A percentile compares a stretch with the other conserved stretches of the same genome.
Conservation (phyloP, 306 rosid species). For the Castanospermum australe region DNA sequence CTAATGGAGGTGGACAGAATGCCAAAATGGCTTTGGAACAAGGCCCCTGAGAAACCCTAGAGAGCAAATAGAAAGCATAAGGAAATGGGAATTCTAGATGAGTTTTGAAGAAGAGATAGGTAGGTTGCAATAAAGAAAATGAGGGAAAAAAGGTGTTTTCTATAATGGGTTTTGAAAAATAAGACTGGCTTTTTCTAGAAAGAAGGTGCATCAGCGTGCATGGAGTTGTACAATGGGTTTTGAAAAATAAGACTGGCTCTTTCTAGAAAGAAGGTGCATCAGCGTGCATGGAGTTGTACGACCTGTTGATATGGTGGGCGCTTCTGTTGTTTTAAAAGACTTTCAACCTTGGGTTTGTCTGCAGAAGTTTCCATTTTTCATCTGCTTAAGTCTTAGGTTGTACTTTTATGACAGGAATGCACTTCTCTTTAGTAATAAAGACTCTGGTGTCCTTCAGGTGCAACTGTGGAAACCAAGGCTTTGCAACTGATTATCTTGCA, state of each 20-base stretch:
- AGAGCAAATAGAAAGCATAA: conserved; percentile 19
- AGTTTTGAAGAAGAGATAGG: conserved; percentile 13
- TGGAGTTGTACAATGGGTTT: conserved; percentile 32
- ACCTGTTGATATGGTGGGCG: conserved; percentile 20
- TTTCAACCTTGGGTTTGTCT: not conserved
- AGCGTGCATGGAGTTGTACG: conserved; percentile 64
- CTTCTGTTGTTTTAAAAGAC: conserved; percentile 14
- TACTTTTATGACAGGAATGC: conserved; percentile 7
- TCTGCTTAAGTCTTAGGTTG: not conserved
- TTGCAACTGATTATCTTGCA: not conserved
- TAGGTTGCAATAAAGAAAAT: conserved; percentile 4
- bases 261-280: conserved; percentile 46
- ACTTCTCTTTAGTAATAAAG: not conserved
- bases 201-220: conserved; percentile 59
- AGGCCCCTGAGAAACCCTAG: conserved; percentile 67
- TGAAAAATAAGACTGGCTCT: conserved; percentile 35
- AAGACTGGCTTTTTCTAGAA: conserved; percentile 42
- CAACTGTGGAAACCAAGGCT: not conserved
- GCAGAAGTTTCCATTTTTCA: not conserved
- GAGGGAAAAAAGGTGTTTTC: not conserved
- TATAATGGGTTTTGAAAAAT: conserved; percentile 33
- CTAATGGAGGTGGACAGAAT: conserved; percentile 78
- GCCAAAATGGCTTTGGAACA: conserved; percentile 74
- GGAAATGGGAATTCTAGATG: not conserved
- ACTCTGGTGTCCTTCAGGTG: conserved; percentile 9